Percentiles rank a stretch among this genome's conserved stretches.
These are phyloP conservation scores for Wallacemonas sp. DNA, from an alignment of 208 protist genomes.

Conservation along the genomic window DNA sequence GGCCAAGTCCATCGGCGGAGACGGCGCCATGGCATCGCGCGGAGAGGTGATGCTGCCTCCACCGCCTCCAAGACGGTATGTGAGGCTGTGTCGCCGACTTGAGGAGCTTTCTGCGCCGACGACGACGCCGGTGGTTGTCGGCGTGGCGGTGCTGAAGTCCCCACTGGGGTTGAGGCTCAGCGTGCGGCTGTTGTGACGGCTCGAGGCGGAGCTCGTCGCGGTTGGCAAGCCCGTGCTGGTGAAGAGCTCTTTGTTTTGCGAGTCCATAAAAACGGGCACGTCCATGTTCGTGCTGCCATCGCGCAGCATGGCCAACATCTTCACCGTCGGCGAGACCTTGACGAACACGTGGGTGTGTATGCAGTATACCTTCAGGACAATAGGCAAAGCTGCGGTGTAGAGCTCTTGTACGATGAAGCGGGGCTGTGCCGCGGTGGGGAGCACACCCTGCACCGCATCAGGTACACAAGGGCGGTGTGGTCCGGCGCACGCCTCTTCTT, in stretches of 20 bases:
- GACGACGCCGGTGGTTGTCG: not conserved
- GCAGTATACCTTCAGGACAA: conserved; percentile 87
- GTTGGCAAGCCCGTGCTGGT: conserved; percentile 23
- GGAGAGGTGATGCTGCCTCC: too few species aligned
- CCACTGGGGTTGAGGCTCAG: not conserved
- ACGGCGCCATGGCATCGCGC: too few species aligned
- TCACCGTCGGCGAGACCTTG: conserved; percentile 57
- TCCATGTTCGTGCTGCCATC: conserved; percentile 22
- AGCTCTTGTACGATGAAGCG: conserved; percentile 79
- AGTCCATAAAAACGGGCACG: conserved; percentile 59
- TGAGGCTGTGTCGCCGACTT: not conserved
- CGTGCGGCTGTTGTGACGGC: conserved; percentile 6
- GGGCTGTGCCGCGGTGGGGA: conserved; percentile 35
- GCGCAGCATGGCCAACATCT: conserved; percentile 38
- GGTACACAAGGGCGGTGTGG: conserved; percentile 13
- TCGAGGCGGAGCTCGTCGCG: conserved; percentile 7
- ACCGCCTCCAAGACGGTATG: not conserved
- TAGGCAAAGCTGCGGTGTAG: conserved; percentile 52
- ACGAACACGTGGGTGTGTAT: conserved; percentile 52
- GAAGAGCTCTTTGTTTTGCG: conserved; percentile 56
- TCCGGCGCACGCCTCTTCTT: not conserved
- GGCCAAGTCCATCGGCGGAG: too few species aligned
- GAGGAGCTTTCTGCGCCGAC: not conserved
- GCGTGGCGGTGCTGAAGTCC: not conserved
- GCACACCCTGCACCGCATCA: conserved; percentile 26